phyloP scores from a whole-genome alignment of 1,284 basidiomycete genomes.

The Microbotryum violaceum region DNA sequence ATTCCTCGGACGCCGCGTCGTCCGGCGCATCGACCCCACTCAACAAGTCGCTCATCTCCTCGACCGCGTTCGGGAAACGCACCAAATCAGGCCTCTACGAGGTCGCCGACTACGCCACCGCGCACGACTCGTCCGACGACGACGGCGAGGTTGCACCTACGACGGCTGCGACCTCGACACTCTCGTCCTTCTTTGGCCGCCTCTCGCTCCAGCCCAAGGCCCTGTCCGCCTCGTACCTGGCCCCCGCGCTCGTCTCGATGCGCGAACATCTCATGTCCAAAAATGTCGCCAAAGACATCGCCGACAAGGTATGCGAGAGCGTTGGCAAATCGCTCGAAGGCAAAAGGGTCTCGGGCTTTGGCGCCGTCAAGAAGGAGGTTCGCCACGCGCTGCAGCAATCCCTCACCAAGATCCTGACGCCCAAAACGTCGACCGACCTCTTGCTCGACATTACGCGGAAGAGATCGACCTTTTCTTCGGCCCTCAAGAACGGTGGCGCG shows the following conservation, averaged over 20 bases:
- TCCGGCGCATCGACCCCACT: constrained; percentile 25
- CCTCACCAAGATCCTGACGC: constrained; percentile 88
- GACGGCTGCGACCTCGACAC: constrained; percentile 21
- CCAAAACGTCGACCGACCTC: constrained; percentile 92
- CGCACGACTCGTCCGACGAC: constrained; percentile 37
- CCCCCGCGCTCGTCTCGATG: constrained; percentile 86
- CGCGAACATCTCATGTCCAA: constrained; percentile 97
- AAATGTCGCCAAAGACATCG: constrained; percentile 93
- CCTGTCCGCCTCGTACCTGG: constrained; percentile 72
- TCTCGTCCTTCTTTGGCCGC: constrained; percentile 63
- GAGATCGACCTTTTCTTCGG: constrained; percentile 1
- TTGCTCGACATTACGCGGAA: constrained; percentile 59
- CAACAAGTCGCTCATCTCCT: constrained; percentile 53
- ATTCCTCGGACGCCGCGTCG: constrained; percentile 20
- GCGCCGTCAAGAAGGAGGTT: constrained; percentile 70
- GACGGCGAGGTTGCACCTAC: constrained; percentile 51
- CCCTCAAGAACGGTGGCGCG: neutral
- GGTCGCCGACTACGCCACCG: constrained; percentile 34
- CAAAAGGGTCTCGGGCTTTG: constrained; percentile 52
- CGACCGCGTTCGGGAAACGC: constrained; percentile 68
- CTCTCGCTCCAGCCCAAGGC: constrained; percentile 64
- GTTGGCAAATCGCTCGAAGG: constrained; percentile 84
- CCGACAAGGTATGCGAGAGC: constrained; percentile 87
- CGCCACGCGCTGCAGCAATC: constrained; percentile 73
- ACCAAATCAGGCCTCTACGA: constrained; percentile 56